Evolutionary conservation across 1,139 yeast species (phyloP), one percentile per base, ranked within the genome.

Genomic region (Dujonia santamariae): DNA sequence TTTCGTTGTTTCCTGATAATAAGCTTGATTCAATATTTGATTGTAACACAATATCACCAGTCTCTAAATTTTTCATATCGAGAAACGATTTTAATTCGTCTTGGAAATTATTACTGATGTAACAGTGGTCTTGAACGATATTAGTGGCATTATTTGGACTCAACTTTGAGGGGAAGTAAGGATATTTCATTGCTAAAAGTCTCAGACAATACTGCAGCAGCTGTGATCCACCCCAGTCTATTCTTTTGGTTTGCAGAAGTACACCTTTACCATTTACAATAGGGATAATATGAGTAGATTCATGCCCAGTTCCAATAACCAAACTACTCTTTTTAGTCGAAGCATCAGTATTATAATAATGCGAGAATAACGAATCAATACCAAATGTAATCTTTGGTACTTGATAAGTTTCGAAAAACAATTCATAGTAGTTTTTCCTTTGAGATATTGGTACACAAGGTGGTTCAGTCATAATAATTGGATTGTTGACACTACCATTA

Each of bases 151-250:
- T 95, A 36, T 71, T 63, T 9, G 63, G 61, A 7, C 80, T 70
- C 36, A 92, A 61, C 45, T 80, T 83, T 2, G 85, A 63, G 3
- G 98, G 97, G 54, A 88, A 92, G 47, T 81, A 82, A 0, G 98
- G 98, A 57, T 94, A 94, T 53, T 94, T 94, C 50, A 94, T 67
- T 1, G 80, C 71, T 32, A 94, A 60, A 22, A 85, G 67, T 45
- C 69, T 74, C 39, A 72, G 75, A 53, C 92, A 58, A 46, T 72
- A 90, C 32, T 72, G 77, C 22, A 74, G 77, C 2, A 90, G 74
- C 36, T 78, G 85, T 41, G 77, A 75, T 6, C 97, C 97, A 37
- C 97, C 98, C 86, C 94, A 87, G 51, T 87, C 90, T 29, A 94
- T 77, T 48, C 97, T 67, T 50, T 87, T 90, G 2, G 92, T 69